A percentile compares a stretch with the other conserved stretches of the same genome.
phyloP scores from a whole-genome alignment of 345 rosid species.

The Salix caprea region DNA sequence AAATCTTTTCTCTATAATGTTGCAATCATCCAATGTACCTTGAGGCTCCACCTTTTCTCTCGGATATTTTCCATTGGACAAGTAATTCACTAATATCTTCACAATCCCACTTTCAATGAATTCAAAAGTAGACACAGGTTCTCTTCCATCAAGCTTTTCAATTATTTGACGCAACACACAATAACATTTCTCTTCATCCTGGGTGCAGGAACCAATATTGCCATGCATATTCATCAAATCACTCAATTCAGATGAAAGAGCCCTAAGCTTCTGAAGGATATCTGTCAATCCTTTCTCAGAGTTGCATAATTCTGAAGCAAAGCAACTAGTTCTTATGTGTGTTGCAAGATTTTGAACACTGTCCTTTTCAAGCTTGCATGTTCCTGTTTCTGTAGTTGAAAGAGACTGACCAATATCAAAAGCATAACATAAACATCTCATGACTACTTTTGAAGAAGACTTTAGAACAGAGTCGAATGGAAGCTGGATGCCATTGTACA shows the following conservation, averaged over 20 bases:
- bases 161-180: constrained; percentile 47
- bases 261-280: constrained; percentile 69
- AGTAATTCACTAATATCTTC: constrained; percentile 59
- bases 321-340: constrained; percentile 55
- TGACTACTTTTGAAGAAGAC: constrained; percentile 41
- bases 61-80: constrained; percentile 55
- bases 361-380: constrained; percentile 69
- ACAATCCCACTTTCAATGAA: constrained; percentile 85
- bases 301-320: constrained; percentile 48
- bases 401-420: constrained; percentile 40
- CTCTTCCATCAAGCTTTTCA: constrained; percentile 65
- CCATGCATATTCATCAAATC: constrained; percentile 40
- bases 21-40: constrained; percentile 24
- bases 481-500: constrained; percentile 36
- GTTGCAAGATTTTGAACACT: constrained; percentile 60
- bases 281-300: constrained; percentile 73
- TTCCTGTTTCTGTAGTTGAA: constrained; percentile 33
- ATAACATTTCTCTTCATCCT: constrained; percentile 49
- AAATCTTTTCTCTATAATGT: constrained; percentile 56
- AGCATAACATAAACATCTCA: constrained; percentile 79
- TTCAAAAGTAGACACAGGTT: constrained; percentile 87
- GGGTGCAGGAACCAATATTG: constrained; percentile 28
- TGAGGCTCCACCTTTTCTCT: constrained; percentile 33
- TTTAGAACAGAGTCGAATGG: constrained; percentile 45
- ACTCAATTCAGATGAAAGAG: constrained; percentile 51